Percentiles rank a stretch among this genome's conserved stretches.
phyloP scores from a whole-genome alignment of 331 rosid genomes.

The Pyracantha coccinea region DNA sequence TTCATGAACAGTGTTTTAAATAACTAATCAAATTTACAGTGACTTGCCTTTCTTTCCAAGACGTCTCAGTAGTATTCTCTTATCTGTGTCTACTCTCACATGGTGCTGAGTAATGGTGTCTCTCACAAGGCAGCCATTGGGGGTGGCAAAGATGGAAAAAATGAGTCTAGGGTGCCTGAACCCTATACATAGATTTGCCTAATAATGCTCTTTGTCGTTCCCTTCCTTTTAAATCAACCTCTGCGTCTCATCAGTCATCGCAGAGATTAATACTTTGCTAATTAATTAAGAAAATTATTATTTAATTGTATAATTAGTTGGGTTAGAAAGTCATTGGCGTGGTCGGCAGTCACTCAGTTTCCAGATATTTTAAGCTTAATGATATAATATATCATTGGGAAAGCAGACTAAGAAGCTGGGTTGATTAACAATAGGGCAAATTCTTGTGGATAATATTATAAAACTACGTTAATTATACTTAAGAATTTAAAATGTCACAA shows the following conservation, averaged over 20 bases:
- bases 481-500: neutral
- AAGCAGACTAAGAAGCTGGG: neutral
- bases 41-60: conserved; percentile 20
- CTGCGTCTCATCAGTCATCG: neutral
- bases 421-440: neutral
- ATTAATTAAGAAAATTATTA: neutral
- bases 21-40: neutral
- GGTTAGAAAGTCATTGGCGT: conserved; percentile 14
- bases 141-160: conserved; percentile 18
- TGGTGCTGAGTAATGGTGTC: conserved; percentile 64
- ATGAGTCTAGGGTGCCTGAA: conserved; percentile 45
- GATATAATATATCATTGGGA: neutral
- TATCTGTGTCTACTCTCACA: conserved; percentile 31
- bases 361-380: neutral
- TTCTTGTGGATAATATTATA: neutral
- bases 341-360: conserved; percentile 16
- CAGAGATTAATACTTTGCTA: neutral
- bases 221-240: neutral
- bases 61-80: conserved; percentile 4
- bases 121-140: conserved; percentile 30
- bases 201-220: conserved; percentile 7
- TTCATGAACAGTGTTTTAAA: conserved; percentile 18
- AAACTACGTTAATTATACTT: neutral
- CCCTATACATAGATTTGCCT: conserved; percentile 19
- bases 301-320: neutral